These are phyloP conservation scores for Penicillium frequentans DNA, from an alignment of 2,329 filamentous ascomycete genomes.

Conservation along the genomic window DNA sequence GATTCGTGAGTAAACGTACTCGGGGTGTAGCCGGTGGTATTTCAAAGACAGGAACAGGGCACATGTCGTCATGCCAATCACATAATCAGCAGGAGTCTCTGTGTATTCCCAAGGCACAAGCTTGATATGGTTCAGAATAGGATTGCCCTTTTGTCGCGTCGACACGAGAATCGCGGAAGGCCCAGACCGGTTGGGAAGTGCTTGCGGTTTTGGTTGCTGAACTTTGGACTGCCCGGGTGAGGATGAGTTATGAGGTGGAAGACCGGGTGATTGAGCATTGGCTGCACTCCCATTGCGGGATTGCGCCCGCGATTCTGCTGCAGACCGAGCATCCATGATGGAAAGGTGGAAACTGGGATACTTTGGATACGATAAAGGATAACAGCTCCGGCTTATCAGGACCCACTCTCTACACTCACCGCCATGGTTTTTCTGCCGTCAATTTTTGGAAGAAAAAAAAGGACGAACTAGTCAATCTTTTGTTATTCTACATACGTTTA, in stretches of 20 bases:
- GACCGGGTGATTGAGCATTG: constrained; percentile 42
- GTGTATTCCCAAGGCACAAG: constrained; percentile 93
- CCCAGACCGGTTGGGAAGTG: constrained; percentile 64
- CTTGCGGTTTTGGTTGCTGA: constrained; percentile 85
- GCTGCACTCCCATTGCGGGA: constrained; percentile 10
- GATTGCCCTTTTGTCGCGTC: constrained; percentile 90
- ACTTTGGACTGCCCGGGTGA: constrained; percentile 51
- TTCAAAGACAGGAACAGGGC: constrained; percentile 92
- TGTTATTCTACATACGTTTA: constrained; percentile 6
- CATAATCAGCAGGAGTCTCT: constrained; percentile 93
- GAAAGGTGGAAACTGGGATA: constrained; percentile 13
- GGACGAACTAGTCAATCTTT: background rate
- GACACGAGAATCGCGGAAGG: constrained; percentile 86
- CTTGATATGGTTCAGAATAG: constrained; percentile 78
- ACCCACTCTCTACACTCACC: constrained; percentile 7
- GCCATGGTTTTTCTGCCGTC: constrained; percentile 35
- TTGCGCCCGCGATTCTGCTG: constrained; percentile 2
- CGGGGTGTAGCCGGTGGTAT: constrained; percentile 94
- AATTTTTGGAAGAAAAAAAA: constrained; percentile 30
- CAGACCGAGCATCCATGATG: constrained; percentile 14
- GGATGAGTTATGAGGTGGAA: background rate
- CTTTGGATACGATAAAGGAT: constrained; percentile 25
- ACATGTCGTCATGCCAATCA: constrained; percentile 82
- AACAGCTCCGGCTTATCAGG: constrained; percentile 10
- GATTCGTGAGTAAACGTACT: constrained; percentile 96